phyloP scores from a whole-genome alignment of 2,329 filamentous ascomycete genomes.

The Orbilia oligospora region DNA sequence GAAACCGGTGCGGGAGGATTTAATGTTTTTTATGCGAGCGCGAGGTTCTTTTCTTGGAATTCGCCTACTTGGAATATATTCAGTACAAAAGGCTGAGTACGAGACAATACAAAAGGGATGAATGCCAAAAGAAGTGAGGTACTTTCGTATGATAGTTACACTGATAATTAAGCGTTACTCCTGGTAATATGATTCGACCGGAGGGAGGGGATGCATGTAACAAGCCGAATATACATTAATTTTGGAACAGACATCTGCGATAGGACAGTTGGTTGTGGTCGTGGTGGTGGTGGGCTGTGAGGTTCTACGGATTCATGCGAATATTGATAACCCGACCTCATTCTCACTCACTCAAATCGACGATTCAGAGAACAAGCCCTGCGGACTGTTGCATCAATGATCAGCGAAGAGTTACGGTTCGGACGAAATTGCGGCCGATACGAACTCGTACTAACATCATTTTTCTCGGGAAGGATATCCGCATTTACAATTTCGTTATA shows the following conservation, averaged over 20 bases:
- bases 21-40: not conserved
- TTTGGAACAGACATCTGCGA: not conserved
- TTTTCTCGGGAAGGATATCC: not conserved
- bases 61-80: conserved; percentile 9
- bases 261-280: not conserved
- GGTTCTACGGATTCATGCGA: conserved; percentile 4
- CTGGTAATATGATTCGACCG: conserved; percentile 2
- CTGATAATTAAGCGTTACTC: conserved; percentile 4
- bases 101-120: too few species aligned
- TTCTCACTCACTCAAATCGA: not conserved
- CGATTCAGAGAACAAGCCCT: too few species aligned
- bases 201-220: not conserved
- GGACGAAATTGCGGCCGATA: conserved; percentile 8
- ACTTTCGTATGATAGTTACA: not conserved
- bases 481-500: not conserved
- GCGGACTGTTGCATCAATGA: conserved; percentile 7
- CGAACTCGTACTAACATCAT: not conserved
- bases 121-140: not conserved
- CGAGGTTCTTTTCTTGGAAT: not conserved
- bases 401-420: not conserved
- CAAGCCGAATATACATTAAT: conserved; percentile 7
- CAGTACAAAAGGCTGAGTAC: too few species aligned
- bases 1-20: conserved; percentile 1
- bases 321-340: not conserved
- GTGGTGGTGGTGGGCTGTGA: not conserved